These are phyloP conservation scores for Globisporangium camurandrum DNA, from an alignment of 352 stramenopile species.

Conservation along the genomic window DNA sequence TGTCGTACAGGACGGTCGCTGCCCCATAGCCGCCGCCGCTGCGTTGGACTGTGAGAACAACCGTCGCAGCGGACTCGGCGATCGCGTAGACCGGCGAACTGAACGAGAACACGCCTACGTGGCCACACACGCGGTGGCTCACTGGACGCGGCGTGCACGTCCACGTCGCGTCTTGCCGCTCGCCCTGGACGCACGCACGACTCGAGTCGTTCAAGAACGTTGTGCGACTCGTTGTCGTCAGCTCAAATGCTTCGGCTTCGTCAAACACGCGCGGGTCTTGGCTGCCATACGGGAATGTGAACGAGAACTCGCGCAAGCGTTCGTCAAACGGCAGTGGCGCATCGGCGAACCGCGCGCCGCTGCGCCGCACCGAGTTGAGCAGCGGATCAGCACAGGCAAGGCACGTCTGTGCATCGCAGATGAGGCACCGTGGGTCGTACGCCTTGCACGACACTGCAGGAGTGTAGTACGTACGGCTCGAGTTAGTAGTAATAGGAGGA, in stretches of 20 bases:
- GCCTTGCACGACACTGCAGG: constrained; percentile 63
- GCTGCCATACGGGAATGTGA: constrained; percentile 87
- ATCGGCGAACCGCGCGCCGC: constrained; percentile 63
- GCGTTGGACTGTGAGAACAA: constrained; percentile 80
- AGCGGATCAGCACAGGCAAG: constrained; percentile 87
- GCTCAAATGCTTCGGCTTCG: constrained; percentile 84
- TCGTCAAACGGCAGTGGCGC: constrained; percentile 86
- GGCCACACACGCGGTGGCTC: constrained; percentile 88
- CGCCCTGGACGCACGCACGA: constrained; percentile 54
- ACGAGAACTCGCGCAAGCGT: constrained; percentile 81
- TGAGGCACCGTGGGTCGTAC: constrained; percentile 89
- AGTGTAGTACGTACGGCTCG: too few relatives aligned
- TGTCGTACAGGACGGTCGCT: constrained; percentile 67
- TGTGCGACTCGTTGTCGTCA: constrained; percentile 13
- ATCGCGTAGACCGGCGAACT: constrained; percentile 81
- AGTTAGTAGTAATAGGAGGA: too few relatives aligned
- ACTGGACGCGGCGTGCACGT: constrained; percentile 31
- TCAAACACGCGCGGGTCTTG: constrained; percentile 87
- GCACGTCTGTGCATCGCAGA: constrained; percentile 71
- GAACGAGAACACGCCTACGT: constrained; percentile 87
- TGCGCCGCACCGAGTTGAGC: constrained; percentile 88
- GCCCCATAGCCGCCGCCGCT: constrained; percentile 82
- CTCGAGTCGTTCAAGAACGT: constrained; percentile 46
- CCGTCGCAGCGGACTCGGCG: constrained; percentile 47
- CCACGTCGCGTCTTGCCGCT: constrained; percentile 51